Evolutionary conservation across 495 filamentous ascomycete genomes (phyloP), one percentile per base, ranked within the genome.

Genomic region (Podospora fimiseda): DNA sequence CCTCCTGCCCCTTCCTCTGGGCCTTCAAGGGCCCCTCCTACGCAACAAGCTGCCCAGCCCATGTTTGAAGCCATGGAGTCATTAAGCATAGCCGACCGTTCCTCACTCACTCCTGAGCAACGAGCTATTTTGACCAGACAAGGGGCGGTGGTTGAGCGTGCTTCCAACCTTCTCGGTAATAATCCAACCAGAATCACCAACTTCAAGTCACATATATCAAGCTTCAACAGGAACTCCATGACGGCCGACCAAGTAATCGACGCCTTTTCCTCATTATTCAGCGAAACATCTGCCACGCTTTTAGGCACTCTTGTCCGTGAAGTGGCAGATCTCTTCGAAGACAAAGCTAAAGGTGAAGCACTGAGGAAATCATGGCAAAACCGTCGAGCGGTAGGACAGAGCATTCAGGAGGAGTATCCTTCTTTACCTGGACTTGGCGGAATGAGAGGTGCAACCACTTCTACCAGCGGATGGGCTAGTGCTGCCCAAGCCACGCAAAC

Each of bases 261-360:
- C 52, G 79, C 80, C 20, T 89, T 95, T 63, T 80, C 82, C 65
- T 77, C 87, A 9, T 73, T 95, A 8, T 95, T 96, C 59, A 67
- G 76, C 11, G 90, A 96, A 64, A 85, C 83, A 3, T 79, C 83
- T 3, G 82, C 85, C 9, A 72, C 76, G 1, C 88, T 95, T 36
- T 74, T 99, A 0, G 90, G 91, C 8, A 96, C 90, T 38, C 78
- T 97, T 0, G 80, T 97, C 58, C 88, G 90, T 43, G 94, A 97
- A 59, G 83, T 96, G 3, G 88, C 90, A 16, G 94, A 97, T 3
- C 85, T 97, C 18, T 99, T 90, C 60, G 90, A 97, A 57, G 85
- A 91, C 44, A 78, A 84, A 39, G 61, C 60, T 9, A 96, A 95
- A 62, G 80, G 78, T 11, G 82, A 81, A 9, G 75, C 70, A 2